These are phyloP conservation scores for Scedosporium minutisporum DNA, from an alignment of 2,329 filamentous ascomycete genomes.

Conservation along the genomic window DNA sequence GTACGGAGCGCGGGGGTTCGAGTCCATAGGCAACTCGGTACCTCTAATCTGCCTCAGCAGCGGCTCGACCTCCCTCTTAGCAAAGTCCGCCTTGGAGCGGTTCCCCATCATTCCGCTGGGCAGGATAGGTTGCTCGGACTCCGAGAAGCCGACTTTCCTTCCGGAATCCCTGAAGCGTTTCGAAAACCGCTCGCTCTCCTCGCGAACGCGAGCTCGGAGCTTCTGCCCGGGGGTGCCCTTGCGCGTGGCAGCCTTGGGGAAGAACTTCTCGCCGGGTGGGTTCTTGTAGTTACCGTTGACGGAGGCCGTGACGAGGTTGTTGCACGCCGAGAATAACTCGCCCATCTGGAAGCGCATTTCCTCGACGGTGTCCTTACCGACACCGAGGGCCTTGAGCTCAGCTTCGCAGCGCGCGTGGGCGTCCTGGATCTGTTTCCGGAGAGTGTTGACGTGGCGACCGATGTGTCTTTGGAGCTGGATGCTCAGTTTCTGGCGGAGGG, in stretches of 20 bases:
- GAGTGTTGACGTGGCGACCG: constrained; percentile 39
- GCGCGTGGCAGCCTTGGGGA: constrained; percentile 36
- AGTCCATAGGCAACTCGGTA: constrained; percentile 42
- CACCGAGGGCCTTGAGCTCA: constrained; percentile 39
- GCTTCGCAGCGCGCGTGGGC: constrained; percentile 37
- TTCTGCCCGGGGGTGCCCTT: constrained; percentile 42
- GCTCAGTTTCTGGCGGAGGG: constrained; percentile 39
- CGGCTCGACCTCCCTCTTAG: constrained; percentile 36
- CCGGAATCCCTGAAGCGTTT: constrained; percentile 38
- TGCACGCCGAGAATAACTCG: constrained; percentile 41
- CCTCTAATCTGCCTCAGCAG: constrained; percentile 40
- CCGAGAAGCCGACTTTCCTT: constrained; percentile 35
- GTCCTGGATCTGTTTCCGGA: constrained; percentile 40
- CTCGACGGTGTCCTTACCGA: constrained; percentile 40
- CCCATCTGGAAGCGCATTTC: constrained; percentile 46
- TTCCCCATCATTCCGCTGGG: constrained; percentile 21
- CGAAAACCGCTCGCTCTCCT: constrained; percentile 42
- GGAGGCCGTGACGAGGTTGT: constrained; percentile 43
- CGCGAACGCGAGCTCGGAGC: constrained; percentile 38
- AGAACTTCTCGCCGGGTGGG: constrained; percentile 40
- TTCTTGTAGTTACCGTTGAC: constrained; percentile 48
- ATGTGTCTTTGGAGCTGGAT: constrained; percentile 41
- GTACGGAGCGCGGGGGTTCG: constrained; percentile 42
- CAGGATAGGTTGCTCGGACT: constrained; percentile 13
- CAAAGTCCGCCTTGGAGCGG: constrained; percentile 36